Evolutionary conservation across 2,329 filamentous ascomycete genomes (phyloP).

Genomic region (Colletotrichum coccodes): DNA sequence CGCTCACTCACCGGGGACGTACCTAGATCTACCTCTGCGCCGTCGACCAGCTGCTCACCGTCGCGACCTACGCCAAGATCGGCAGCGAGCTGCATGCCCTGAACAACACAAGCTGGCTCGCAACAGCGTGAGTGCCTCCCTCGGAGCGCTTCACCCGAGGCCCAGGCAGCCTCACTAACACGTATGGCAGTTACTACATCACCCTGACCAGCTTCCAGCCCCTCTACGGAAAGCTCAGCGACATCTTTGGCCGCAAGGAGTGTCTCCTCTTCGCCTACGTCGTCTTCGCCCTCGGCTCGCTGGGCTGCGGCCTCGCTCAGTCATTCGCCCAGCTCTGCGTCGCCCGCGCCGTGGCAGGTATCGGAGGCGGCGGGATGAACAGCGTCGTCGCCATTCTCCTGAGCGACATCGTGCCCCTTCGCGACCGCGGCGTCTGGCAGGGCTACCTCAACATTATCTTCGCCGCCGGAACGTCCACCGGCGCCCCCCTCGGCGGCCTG

Average conservation of each 20-base stretch:
- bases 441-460: slow-evolving; percentile 78
- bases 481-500: slow-evolving; percentile 77
- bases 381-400: slow-evolving; percentile 76
- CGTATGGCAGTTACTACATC: slow-evolving; percentile 68
- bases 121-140: slow-evolving; percentile 50
- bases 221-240: slow-evolving; percentile 75
- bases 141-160: background rate
- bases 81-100: slow-evolving; percentile 80
- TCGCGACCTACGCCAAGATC: slow-evolving; percentile 82
- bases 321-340: slow-evolving; percentile 74
- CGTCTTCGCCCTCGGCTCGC: slow-evolving; percentile 72
- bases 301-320: slow-evolving; percentile 70
- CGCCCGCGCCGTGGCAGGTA: slow-evolving; percentile 62
- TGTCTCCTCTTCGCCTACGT: slow-evolving; percentile 72
- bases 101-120: slow-evolving; percentile 81
- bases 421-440: slow-evolving; percentile 79
- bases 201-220: slow-evolving; percentile 81
- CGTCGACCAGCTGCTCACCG: slow-evolving; percentile 80
- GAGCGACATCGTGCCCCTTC: slow-evolving; percentile 76
- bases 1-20: background rate
- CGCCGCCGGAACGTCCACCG: slow-evolving; percentile 73
- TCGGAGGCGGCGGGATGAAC: slow-evolving; percentile 79
- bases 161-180: background rate
- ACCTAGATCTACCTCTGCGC: slow-evolving; percentile 76
- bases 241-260: slow-evolving; percentile 76